These are phyloP conservation scores for Aspergillus steynii DNA, from an alignment of 495 filamentous ascomycete genomes.

Conservation along the genomic window DNA sequence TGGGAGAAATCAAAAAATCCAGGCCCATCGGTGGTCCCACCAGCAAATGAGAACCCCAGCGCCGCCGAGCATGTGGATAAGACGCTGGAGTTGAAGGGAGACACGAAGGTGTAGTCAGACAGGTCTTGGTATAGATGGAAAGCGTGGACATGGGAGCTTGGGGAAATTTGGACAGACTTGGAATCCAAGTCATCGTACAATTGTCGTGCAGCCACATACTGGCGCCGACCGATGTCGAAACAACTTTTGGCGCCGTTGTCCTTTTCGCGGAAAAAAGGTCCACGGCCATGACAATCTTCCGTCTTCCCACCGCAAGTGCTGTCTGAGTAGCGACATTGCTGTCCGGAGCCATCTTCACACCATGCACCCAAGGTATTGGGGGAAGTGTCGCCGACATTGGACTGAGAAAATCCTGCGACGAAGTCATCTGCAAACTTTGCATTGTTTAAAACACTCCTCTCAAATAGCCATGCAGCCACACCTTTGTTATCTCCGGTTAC, in stretches of 20 bases:
- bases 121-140: slow-evolving; percentile 78
- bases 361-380: slow-evolving; percentile 87
- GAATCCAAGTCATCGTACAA: slow-evolving; percentile 57
- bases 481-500: slow-evolving; percentile 96
- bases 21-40: slow-evolving; percentile 90
- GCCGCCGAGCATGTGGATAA: slow-evolving; percentile 86
- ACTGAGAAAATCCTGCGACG: slow-evolving; percentile 92
- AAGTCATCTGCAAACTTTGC: slow-evolving; percentile 63
- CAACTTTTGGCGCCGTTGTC: slow-evolving; percentile 73
- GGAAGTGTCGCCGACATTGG: slow-evolving; percentile 89
- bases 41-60: slow-evolving; percentile 90
- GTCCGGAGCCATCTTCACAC: slow-evolving; percentile 72
- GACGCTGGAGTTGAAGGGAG: slow-evolving; percentile 70
- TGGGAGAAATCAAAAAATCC: slow-evolving; percentile 95
- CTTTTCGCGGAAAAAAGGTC: slow-evolving; percentile 72
- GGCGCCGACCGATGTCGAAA: slow-evolving; percentile 69
- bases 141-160: slow-evolving; percentile 61
- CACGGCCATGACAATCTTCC: slow-evolving; percentile 80
- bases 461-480: slow-evolving; percentile 84
- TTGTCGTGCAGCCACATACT: slow-evolving; percentile 62
- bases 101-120: slow-evolving; percentile 68
- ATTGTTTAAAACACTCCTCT: slow-evolving; percentile 63
- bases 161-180: slow-evolving; percentile 46
- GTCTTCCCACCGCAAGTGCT: slow-evolving; percentile 78
- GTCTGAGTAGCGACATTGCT: slow-evolving; percentile 67